These are phyloP conservation scores for Clonostachys solani DNA, from an alignment of 2,329 filamentous ascomycete genomes.

Conservation along the genomic window DNA sequence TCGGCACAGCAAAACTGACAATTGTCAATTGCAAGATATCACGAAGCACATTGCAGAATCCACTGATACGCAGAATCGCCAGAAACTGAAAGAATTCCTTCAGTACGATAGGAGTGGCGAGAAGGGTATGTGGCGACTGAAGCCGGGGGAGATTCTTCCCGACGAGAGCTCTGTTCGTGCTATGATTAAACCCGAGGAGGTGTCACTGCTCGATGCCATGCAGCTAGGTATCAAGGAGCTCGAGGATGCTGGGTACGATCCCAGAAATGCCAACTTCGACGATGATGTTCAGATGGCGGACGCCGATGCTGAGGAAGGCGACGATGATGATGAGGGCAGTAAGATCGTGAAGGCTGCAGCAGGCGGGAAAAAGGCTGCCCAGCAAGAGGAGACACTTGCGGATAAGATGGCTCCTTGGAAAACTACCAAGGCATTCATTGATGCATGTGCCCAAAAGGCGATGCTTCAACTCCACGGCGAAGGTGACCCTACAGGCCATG, in stretches of 20 bases:
- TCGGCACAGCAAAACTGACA: conserved; percentile 65
- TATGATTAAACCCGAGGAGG: conserved; percentile 93
- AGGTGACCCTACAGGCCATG: conserved; percentile 89
- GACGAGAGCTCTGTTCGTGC: conserved; percentile 76
- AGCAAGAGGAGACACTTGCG: conserved; percentile 68
- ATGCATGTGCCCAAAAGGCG: conserved; percentile 89
- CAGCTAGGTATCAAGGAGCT: conserved; percentile 90
- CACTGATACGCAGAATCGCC: conserved; percentile 90
- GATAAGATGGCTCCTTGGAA: conserved; percentile 94
- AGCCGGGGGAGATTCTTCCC: conserved; percentile 67
- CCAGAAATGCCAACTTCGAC: conserved; percentile 54
- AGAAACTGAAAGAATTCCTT: conserved; percentile 96
- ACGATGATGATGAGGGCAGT: conserved; percentile 37
- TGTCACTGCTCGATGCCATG: conserved; percentile 94
- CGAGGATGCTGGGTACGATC: conserved; percentile 82
- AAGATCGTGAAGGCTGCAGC: conserved; percentile 21
- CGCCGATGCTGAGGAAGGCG: conserved; percentile 55
- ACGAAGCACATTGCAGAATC: conserved; percentile 91
- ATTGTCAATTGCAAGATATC: conserved; percentile 75
- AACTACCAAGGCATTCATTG: conserved; percentile 92
- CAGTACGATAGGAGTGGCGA: conserved; percentile 77
- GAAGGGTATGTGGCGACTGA: conserved; percentile 78
- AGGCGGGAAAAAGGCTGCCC: conserved; percentile 39
- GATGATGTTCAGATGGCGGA: conserved; percentile 61
- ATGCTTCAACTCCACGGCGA: conserved; percentile 95